Base-by-base conservation (phyloP, 805 yeast species). In the Metschnikowia reukaufii region DNA sequence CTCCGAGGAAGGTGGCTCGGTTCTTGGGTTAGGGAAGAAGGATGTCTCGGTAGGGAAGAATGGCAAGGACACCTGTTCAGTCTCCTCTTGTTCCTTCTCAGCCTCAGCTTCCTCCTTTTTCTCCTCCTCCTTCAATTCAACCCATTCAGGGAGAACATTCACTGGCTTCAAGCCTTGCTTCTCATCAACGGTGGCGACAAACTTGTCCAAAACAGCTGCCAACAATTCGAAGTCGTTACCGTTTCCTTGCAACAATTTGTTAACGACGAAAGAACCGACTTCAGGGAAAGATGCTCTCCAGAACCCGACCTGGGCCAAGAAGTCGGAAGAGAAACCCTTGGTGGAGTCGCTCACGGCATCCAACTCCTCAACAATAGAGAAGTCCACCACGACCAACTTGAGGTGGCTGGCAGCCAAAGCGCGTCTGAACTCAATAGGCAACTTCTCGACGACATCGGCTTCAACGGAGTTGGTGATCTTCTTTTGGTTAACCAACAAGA, bases 151-250 rank as follows among this genome's bases (percentile, higher is more conserved):
- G 16, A 50, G 55, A 9, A 70, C 68, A 12, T 45, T 40, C 23
- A 72, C 64, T 10, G 72, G 63, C 55, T 68, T 70, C 57, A 74
- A 69, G 2, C 64, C 72, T 54, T 72, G 44, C 50, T 63, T 61
- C 62, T 78, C 79, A 42, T 76, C 73, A 16, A 78, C 78, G 50
- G 82, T 80, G 41, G 81, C 82, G 45, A 88, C 78, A 43, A 82
- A 76, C 48, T 81, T 79, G 48, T 84, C 82, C 61, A 85, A 73
- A 39, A 83, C 88, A 29, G 85, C 81, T 29, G 86, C 87, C 54
- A 89, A 76, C 49, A 85, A 71, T 69, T 90, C 96, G 50, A 88
- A 86, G 52, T 84, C 89, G 42, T 85, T 78, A 42, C 96, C 94
- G 51, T 86, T 85, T 13, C 94, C 83, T 63, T 84, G 88, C 67